A percentile compares a stretch with the other conserved stretches of the same genome.
phyloP scores from a whole-genome alignment of 78 protist species.

The Chrysochromulina parva region DNA sequence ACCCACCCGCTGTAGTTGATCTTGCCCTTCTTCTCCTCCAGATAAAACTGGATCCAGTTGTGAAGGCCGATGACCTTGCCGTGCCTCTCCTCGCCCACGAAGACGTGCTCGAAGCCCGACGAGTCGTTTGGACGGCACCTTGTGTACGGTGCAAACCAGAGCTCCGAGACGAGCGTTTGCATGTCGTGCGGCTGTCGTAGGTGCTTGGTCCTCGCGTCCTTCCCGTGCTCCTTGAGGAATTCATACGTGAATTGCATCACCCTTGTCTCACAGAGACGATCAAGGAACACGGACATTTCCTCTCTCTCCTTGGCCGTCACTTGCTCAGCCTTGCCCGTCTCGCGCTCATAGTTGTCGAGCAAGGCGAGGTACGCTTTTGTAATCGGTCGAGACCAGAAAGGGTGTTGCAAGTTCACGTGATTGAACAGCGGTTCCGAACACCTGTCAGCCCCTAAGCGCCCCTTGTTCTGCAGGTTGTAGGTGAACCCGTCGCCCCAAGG shows the following conservation, averaged over 20 bases:
- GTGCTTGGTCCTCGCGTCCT: neutral
- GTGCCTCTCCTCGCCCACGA: constrained; percentile 29
- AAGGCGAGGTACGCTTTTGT: neutral
- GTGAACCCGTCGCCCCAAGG: neutral
- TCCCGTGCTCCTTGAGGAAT: neutral
- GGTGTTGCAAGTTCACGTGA: neutral
- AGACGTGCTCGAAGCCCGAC: constrained; percentile 34
- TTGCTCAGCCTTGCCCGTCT: neutral
- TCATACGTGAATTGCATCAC: neutral
- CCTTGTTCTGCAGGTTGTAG: neutral
- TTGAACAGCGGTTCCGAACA: neutral
- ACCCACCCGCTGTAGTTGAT: constrained; percentile 24
- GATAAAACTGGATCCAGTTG: constrained; percentile 17
- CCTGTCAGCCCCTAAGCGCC: neutral
- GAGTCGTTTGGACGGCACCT: neutral
- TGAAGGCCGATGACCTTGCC: constrained; percentile 24
- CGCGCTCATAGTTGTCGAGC: constrained; percentile 1
- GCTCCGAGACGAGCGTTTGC: neutral
- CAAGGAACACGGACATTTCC: neutral
- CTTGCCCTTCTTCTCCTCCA: constrained; percentile 28
- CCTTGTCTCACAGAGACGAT: neutral
- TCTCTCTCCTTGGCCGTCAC: neutral
- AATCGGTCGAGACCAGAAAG: neutral
- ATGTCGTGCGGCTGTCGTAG: neutral
- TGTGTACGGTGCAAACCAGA: neutral